phyloP scores from a whole-genome alignment of 768 basidiomycete genomes.

The Mycena alexandri region DNA sequence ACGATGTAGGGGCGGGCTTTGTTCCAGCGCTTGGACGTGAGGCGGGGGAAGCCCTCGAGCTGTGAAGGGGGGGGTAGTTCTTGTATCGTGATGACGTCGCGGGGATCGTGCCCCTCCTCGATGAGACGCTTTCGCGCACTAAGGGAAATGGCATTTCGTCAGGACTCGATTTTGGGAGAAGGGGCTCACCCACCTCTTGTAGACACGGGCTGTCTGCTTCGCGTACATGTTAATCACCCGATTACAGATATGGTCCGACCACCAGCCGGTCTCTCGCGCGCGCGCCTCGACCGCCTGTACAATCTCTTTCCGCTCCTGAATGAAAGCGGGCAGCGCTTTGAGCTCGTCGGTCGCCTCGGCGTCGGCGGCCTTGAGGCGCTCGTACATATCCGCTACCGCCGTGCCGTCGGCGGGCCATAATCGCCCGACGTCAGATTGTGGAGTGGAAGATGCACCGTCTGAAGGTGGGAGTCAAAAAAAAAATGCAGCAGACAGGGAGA shows the following conservation, averaged over 20 bases:
- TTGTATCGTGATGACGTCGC: too few relatives aligned
- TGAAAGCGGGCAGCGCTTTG: conserved; percentile 12
- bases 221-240: background rate
- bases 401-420: conserved; percentile 27
- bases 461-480: background rate
- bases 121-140: conserved; percentile 30
- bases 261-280: conserved; percentile 5
- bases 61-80: too few relatives aligned
- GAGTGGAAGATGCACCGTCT: conserved; percentile 7
- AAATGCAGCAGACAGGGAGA: background rate
- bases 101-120: conserved; percentile 23
- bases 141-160: background rate
- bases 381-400: conserved; percentile 25
- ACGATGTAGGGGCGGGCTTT: conserved; percentile 25
- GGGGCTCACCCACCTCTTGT: conserved; percentile 6
- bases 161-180: background rate
- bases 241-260: conserved; percentile 11
- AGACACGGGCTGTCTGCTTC: background rate
- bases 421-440: conserved; percentile 20
- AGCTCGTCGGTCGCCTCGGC: background rate
- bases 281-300: conserved; percentile 8
- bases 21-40: conserved; percentile 33
- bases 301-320: conserved; percentile 12
- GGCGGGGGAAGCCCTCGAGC: conserved; percentile 25
- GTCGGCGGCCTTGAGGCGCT: conserved; percentile 15